These are phyloP conservation scores for Chlorella variabilis DNA, from an alignment of 163 green algal genomes.

Conservation along the genomic window DNA sequence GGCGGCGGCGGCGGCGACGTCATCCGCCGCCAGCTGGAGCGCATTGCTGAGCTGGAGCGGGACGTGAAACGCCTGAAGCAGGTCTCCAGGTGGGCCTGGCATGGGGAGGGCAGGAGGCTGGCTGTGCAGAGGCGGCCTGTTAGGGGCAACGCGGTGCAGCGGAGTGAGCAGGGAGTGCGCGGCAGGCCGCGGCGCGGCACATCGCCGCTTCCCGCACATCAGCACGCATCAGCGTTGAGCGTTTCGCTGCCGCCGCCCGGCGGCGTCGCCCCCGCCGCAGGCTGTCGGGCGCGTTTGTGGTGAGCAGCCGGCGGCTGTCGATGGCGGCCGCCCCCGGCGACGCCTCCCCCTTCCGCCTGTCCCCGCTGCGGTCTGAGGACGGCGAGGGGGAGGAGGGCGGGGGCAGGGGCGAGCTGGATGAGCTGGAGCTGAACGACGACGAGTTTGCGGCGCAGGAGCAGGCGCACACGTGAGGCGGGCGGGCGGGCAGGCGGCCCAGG, in stretches of 20 bases:
- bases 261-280: no score
- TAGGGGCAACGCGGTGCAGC: not conserved
- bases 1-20: constrained; percentile 20
- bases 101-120: not conserved
- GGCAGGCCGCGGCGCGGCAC: no score
- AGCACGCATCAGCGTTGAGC: no score
- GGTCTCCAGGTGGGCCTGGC: constrained; percentile 31
- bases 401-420: not conserved
- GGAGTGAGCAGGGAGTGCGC: no score
- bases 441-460: constrained; percentile 28
- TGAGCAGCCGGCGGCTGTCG: constrained; percentile 18
- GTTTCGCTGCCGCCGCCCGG: no score
- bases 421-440: constrained; percentile 33
- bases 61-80: constrained; percentile 55
- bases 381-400: not conserved
- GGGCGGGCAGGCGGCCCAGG: not conserved
- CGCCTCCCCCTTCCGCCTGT: constrained; percentile 2
- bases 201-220: no score
- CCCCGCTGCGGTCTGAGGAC: not conserved
- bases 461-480: not conserved
- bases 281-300: constrained; percentile 22
- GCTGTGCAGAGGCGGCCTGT: not conserved
- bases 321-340: not conserved
- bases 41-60: constrained; percentile 43
- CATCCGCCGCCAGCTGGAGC: constrained; percentile 21